Evolutionary conservation across 495 filamentous ascomycete genomes (phyloP).

Genomic region (Podospora appendiculata): DNA sequence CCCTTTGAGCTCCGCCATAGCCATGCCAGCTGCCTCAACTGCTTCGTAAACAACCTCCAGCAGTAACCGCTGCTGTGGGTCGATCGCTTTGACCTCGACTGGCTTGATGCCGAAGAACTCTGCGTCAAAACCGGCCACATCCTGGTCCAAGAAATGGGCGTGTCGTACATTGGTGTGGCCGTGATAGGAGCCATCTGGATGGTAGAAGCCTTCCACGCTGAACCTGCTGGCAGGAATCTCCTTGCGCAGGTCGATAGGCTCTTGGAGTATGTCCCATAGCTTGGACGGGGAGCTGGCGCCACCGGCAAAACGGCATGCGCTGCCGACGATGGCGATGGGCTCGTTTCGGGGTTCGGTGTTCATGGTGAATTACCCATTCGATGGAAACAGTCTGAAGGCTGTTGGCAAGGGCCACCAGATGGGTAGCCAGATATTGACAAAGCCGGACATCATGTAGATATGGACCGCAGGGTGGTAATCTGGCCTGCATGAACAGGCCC

Average conservation of each 20-base stretch:
- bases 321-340: constrained; percentile 45
- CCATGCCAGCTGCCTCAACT: constrained; percentile 58
- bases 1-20: constrained; percentile 4
- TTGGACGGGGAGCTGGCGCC: constrained; percentile 28
- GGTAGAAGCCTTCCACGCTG: constrained; percentile 49
- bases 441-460: too few relatives aligned
- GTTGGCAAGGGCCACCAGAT: too few relatives aligned
- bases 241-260: background rate
- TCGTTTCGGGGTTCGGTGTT: background rate
- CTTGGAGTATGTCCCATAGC: constrained; percentile 33
- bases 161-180: constrained; percentile 18
- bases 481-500: too few relatives aligned
- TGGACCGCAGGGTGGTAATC: too few relatives aligned
- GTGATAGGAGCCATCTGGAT: constrained; percentile 43
- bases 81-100: constrained; percentile 48
- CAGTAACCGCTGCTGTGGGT: constrained; percentile 70
- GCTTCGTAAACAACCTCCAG: constrained; percentile 74
- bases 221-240: constrained; percentile 54
- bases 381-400: too few relatives aligned
- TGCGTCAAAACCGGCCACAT: constrained; percentile 38
- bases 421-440: too few relatives aligned
- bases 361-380: too few relatives aligned
- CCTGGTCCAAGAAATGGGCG: constrained; percentile 28
- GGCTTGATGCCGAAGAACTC: constrained; percentile 51
- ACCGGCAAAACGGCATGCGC: constrained; percentile 46